Conservation (phyloP, 352 stramenopile genomes). For the Globisporangium parvum region DNA sequence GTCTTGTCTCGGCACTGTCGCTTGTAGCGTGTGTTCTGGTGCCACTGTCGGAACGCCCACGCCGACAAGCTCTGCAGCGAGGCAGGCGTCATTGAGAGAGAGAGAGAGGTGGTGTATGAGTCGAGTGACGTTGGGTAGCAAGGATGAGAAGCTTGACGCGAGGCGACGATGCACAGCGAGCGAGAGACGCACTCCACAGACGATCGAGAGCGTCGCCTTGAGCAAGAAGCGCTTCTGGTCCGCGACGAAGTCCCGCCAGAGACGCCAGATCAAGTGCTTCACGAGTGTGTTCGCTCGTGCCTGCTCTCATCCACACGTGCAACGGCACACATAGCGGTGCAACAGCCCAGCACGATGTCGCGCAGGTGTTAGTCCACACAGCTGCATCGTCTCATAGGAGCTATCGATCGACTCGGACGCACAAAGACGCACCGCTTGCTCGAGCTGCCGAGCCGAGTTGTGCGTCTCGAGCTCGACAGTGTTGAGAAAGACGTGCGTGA, state of each 20-base stretch:
- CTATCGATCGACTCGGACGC: background rate
- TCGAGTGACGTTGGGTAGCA: background rate
- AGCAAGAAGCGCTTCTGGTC: slow-evolving; percentile 66
- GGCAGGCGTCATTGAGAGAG: background rate
- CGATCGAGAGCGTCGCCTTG: slow-evolving; percentile 61
- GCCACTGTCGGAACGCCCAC: slow-evolving; percentile 71
- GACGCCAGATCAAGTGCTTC: slow-evolving; percentile 37
- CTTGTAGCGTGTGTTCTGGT: slow-evolving; percentile 28
- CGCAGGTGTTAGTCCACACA: background rate
- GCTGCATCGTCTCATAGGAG: background rate
- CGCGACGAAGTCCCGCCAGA: slow-evolving; percentile 47
- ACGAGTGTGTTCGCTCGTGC: slow-evolving; percentile 31
- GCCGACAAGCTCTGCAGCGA: slow-evolving; percentile 40
- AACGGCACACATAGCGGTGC: too few relatives aligned
- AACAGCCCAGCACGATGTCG: background rate
- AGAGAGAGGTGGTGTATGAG: background rate
- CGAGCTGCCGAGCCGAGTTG: slow-evolving; percentile 57
- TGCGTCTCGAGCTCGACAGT: slow-evolving; percentile 51
- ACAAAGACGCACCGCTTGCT: slow-evolving; percentile 24
- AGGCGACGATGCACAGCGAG: background rate
- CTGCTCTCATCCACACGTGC: slow-evolving; percentile 15
- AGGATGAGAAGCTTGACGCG: background rate
- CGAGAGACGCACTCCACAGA: slow-evolving; percentile 41
- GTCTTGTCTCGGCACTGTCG: slow-evolving; percentile 42
- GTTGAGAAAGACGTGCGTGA: slow-evolving; percentile 63